Conservation (phyloP, 1,284 basidiomycete genomes). For the Melampsora americana region DNA sequence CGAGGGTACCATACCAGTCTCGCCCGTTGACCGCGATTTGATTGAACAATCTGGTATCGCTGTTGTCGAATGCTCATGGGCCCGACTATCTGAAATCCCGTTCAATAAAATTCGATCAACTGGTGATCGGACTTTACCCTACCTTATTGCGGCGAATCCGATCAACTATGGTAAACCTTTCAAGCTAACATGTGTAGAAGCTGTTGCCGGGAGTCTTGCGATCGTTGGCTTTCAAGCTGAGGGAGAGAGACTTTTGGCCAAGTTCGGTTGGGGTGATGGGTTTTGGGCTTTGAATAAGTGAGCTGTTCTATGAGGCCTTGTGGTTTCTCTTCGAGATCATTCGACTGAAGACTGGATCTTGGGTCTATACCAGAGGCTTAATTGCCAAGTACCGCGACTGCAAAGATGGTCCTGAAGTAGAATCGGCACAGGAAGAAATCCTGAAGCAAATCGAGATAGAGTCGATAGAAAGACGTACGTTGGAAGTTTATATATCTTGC, state of each 20-base stretch:
- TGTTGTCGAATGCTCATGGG: constrained; percentile 98
- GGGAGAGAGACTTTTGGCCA: constrained; percentile 64
- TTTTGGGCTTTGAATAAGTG: constrained; percentile 24
- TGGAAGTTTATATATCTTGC: background rate
- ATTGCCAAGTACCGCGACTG: constrained; percentile 24
- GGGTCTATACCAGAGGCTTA: constrained; percentile 12
- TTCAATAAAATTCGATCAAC: constrained; percentile 90
- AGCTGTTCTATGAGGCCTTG: background rate
- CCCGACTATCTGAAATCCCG: constrained; percentile 85
- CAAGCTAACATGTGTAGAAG: constrained; percentile 78
- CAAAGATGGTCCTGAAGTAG: constrained; percentile 19
- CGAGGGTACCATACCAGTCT: constrained; percentile 74
- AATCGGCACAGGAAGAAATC: constrained; percentile 20
- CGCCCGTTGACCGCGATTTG: constrained; percentile 79
- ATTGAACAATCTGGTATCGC: constrained; percentile 74
- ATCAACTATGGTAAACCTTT: constrained; percentile 94
- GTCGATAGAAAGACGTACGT: constrained; percentile 28
- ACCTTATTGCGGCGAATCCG: constrained; percentile 85
- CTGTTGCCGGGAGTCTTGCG: constrained; percentile 85
- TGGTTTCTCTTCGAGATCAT: constrained; percentile 56
- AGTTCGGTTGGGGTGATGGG: constrained; percentile 21
- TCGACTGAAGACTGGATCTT: constrained; percentile 70
- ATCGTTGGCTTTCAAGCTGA: constrained; percentile 78
- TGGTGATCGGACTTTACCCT: constrained; percentile 83
- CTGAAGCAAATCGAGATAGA: constrained; percentile 19